Base-by-base conservation (phyloP, 2,329 filamentous ascomycete genomes). In the Polychaeton citri region DNA sequence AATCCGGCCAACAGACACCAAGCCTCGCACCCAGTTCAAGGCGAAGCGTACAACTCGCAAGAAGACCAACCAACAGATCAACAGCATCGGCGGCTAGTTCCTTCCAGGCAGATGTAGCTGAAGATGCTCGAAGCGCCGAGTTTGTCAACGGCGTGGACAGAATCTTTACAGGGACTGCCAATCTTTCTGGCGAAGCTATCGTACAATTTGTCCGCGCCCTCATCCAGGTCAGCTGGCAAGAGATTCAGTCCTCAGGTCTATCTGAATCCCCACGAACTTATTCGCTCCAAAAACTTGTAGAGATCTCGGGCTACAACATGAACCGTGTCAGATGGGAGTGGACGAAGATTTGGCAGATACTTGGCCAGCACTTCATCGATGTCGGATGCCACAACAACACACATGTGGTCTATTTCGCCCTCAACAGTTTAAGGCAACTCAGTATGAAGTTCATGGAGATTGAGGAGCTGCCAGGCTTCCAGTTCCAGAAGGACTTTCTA, bases 281-380 rank as follows among this genome's bases (percentile, higher is more conserved):
- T 69, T 95, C 87, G 63, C 65, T 98, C 42, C 90, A 98, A 55
- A 98, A 98, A 61, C 75, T 98, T 43, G 92, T 98, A 12, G 90
- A 98, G 60, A 96, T 98, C 59, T 93, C 85, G 58, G 95, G 94
- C 60, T 98, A 98, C 74, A 98, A 98, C 65, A 98, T 98, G 90
- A 86, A 84, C 40, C 79, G 90, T 68, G 88, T 98, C 21, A 81
- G 90, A 50, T 96, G 96, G 50, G 90, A 98, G 57, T 98, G 90
- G 90, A 92, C 82, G 9, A 88, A 81, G 50, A 94, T 98, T 40
- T 99, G 90, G 90, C 82, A 83, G 43, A 82, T 98, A 2, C 72
- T 99, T n/a, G 90, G 90, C 10, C 83, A 94, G 54, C 92, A 99
- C 55, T 98, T 99, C 69, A 96, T 96, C 58, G 80, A 87, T 44